Base-by-base conservation (phyloP, 345 rosid species). In the thale cress (Arabidopsis thaliana) region DNA sequence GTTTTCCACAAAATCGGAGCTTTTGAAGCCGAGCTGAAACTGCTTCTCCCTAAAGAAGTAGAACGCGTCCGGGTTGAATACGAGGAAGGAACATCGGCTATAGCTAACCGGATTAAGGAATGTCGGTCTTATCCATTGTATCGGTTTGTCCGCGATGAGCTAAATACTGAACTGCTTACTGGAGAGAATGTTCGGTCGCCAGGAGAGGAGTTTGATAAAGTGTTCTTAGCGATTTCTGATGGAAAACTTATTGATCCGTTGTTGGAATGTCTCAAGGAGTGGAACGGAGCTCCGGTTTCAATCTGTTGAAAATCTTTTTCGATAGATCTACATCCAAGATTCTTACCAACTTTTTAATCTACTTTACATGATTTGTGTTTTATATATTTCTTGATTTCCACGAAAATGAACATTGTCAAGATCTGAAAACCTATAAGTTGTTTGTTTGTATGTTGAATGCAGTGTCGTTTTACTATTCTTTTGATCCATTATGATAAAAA, bases 191-290 rank as follows among this genome's bases (percentile, higher is more conserved):
- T 82, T 6, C 23, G 46, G 72, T 89, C 94, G 4, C 94, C 94
- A 0, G 94, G 96, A 1, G 93, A 90, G 73, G 93, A 83, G 74
- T 91, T 87, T 57, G 94, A 91, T 42, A 83, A 72, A 78, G 92
- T 91, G 24, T 90, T 90, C 62, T 74, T 85, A 0, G 96, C 90
- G 0, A 80, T 90, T 73, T 88, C 85, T 69, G 80, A 81, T 48
- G 96, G 96, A n/a, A 88, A 87, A 79, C 67, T 90, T 73, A 83
- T 90, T 40, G 93, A 87, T 82, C 91, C 93, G 44, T 65, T 90
- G 87, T 52, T 90, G 64, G 91, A 90, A 2, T 88, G 93, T 59
- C 85, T 90, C 10, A 53, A 77, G 16, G 87, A 75, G 33, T 90
- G 96, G 96, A 87, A 87, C 48, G 96, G 96, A 46, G 87, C 90